Conservation (phyloP, 176 grass and related monocot species). For the barley (Hordeum vulgare) region DNA sequence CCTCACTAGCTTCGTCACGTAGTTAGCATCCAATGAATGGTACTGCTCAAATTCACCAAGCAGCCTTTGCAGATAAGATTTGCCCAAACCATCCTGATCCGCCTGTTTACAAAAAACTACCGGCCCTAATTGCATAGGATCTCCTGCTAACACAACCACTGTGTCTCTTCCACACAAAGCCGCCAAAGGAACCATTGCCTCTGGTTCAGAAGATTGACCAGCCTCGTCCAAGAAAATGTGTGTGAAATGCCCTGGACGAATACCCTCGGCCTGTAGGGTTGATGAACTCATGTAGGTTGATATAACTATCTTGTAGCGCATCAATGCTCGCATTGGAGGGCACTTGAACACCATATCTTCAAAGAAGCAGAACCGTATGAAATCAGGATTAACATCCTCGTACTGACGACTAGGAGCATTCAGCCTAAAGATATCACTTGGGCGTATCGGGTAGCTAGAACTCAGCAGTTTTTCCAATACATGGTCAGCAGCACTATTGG, state of each 20-base stretch:
- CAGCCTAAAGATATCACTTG: constrained; percentile 73
- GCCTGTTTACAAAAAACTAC: constrained; percentile 71
- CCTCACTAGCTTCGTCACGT: constrained; percentile 66
- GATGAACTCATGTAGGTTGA: constrained; percentile 84
- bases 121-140: constrained; percentile 66
- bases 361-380: constrained; percentile 83
- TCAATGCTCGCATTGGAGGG: constrained; percentile 66
- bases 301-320: constrained; percentile 71
- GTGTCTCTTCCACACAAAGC: constrained; percentile 57
- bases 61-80: constrained; percentile 64
- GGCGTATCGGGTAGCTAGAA: constrained; percentile 41
- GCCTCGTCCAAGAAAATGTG: constrained; percentile 95
- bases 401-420: constrained; percentile 77
- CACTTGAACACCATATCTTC: constrained; percentile 68
- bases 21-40: constrained; percentile 42
- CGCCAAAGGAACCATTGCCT: constrained; percentile 74
- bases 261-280: constrained; percentile 58
- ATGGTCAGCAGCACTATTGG: constrained; percentile 90
- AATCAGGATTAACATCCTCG: constrained; percentile 68
- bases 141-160: constrained; percentile 87
- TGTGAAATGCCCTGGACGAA: constrained; percentile 69
- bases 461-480: constrained; percentile 63
- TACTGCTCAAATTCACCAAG: constrained; percentile 60
- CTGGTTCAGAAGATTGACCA: constrained; percentile 90
- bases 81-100: constrained; percentile 57